Base-by-base conservation (phyloP, 176 grass and related monocot genomes). In the Juncus effusus region DNA sequence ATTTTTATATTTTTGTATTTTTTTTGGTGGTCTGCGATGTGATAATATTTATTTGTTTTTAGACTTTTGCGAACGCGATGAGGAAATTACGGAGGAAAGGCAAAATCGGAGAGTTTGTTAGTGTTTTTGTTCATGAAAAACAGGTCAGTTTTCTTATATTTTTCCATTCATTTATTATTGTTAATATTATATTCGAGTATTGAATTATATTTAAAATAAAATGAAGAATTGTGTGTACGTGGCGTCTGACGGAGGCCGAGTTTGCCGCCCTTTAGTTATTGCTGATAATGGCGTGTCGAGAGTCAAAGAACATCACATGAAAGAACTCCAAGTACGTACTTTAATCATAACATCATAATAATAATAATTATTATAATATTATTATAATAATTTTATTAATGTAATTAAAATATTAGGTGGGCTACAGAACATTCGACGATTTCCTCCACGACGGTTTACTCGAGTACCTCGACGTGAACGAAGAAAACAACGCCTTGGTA, bases 391-490 rank as follows among this genome's bases (percentile, higher is more conserved):
- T 14, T 71, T 2, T 77, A 44, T 59, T 38, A 13, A 10, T 49
- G 64, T 59, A 56, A 47, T 15, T 77, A 36, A 28, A 62, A 81
- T 80, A 38, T 7, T 80, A 96, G 92, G 87, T 85, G 68, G 92
- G 92, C 64, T 67, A 91, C 65, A 87, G 82, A 63, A 83, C 65
- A 63, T 96, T 96, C 8, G 87, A 96, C 88, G 87, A 91, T 81
- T 96, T 96, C 81, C 75, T 96, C 65, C 85, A 52, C 56, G 92
- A 96, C 72, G 92, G 92, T n/a, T 78, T 96, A 62, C 82, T 96
- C 11, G 92, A 96, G 67, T 96, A 88, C 83, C 92, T 96, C 75
- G 92, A 96, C 55, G 92, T 91, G 35, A 96, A 96, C 78, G 92
- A 96, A 82, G 84, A 96, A 68, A 96, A 96, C 75, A 96, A 96